Base-by-base conservation (phyloP, 441 rosid genomes). In the Eruca vesicaria region DNA sequence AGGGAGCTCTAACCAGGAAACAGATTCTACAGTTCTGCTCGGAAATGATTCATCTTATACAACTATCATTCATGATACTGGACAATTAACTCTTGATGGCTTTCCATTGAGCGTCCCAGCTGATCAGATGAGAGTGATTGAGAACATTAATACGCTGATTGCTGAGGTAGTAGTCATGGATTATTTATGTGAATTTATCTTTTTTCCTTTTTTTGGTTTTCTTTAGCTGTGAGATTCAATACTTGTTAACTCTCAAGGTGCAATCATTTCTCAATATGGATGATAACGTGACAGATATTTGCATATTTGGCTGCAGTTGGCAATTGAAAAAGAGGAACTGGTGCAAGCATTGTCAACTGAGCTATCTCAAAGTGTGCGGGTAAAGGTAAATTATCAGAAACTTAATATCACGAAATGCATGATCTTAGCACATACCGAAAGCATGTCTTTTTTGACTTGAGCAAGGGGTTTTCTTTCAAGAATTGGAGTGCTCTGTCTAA, bases 261-360 rank as follows among this genome's bases (percentile, higher is more conserved):
- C 59, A 18, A 66, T 68, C 55, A 29, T 69, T 52, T 69, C 63
- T 75, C 21, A 74, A 35, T 79, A 53, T 61, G 55, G 73, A 68
- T 74, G 66, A 57, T 76, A 15, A 59, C 14, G 19, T 55, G 61
- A 28, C 7, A 28, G 23, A 67, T 38, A 3, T 36, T 66, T 69
- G 38, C 36, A 33, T 71, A 32, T 76, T 52, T 76, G 69, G 66
- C 70, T 84, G 80, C 87, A 96, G 99, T 84, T 93, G 68, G 87
- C 91, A 15, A 76, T 90, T 82, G 99, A 94, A 82, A 93, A 92
- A 78, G 97, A 93, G 73, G 98, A 94, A 77, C 82, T 96, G 84
- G 71, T 84, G 73, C 91, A 86, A 80, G 85, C 95, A 32, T 77
- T 96, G 80, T 87, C 92, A 20, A 86, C 98, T 52, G 93, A 90